Conservation (phyloP, 176 grass and related monocot species). For the Aechmea fasciata region DNA sequence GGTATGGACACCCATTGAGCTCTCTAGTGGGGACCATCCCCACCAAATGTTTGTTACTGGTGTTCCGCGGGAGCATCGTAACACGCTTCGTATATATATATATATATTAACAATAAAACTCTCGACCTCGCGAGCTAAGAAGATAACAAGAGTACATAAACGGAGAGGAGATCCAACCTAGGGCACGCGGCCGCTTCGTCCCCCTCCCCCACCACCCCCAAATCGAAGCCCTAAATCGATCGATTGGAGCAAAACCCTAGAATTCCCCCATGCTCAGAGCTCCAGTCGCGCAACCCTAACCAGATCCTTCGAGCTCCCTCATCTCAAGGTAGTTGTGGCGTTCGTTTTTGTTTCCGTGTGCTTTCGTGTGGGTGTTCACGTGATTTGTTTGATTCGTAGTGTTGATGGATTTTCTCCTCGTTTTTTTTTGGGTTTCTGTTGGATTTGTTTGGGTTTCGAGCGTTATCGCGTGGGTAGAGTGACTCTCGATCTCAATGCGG, state of each 20-base stretch:
- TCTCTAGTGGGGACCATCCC: too few species aligned
- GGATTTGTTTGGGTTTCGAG: constrained; percentile 5
- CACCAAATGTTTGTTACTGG: too few species aligned
- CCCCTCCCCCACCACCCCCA: background rate
- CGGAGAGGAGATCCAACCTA: background rate
- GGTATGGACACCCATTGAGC: too few species aligned
- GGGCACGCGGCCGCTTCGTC: background rate
- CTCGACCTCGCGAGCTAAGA: too few species aligned
- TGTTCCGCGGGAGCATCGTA: too few species aligned
- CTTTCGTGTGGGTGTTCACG: too few species aligned
- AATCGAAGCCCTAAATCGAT: constrained; percentile 3
- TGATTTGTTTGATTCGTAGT: too few species aligned
- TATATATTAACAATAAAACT: too few species aligned
- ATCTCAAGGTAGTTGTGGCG: background rate
- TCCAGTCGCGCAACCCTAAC: background rate
- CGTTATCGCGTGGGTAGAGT: background rate
- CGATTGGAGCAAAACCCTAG: background rate
- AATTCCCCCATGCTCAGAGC: background rate
- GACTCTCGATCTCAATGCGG: background rate
- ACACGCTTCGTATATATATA: too few species aligned
- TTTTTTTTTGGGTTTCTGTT: background rate
- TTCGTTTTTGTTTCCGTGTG: background rate
- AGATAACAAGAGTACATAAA: too few species aligned
- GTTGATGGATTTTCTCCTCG: background rate
- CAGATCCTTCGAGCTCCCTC: background rate